Evolutionary conservation across 495 filamentous ascomycete species (phyloP).

Genomic region (Friedmanniomyces endolithicus): DNA sequence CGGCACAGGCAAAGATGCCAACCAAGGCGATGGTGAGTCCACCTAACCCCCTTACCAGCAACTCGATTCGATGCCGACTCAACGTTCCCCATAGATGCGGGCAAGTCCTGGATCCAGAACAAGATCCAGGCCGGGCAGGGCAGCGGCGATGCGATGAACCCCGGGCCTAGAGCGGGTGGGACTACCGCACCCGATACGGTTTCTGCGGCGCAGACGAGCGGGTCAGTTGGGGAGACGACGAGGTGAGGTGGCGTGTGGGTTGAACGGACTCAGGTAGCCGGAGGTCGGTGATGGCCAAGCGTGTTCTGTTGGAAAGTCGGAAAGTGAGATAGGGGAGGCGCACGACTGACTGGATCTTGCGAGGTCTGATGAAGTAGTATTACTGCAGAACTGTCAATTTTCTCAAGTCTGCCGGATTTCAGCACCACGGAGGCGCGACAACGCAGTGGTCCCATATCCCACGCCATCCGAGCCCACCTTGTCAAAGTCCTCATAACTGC

Average conservation of each 20-base stretch:
- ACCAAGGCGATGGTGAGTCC: constrained; percentile 6
- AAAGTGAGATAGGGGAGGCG: too few relatives aligned
- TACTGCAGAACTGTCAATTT: too few relatives aligned
- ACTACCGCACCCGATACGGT: neutral
- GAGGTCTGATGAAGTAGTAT: too few relatives aligned
- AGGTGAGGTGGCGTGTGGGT: neutral
- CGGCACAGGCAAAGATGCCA: constrained; percentile 2
- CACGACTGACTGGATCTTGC: too few relatives aligned
- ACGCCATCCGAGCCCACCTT: too few relatives aligned
- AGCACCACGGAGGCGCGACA: too few relatives aligned
- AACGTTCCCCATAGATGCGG: neutral
- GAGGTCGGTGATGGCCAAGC: neutral
- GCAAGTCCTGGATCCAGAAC: constrained; percentile 3
- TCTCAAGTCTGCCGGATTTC: too few relatives aligned
- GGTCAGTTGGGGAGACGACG: neutral
- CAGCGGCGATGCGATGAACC: neutral
- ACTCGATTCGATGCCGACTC: neutral
- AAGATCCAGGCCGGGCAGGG: constrained; percentile 10
- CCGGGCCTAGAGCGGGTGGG: neutral
- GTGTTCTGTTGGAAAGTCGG: too few relatives aligned
- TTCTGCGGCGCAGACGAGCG: neutral
- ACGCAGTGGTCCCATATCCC: too few relatives aligned
- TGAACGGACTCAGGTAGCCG: too few relatives aligned
- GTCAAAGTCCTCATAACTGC: too few relatives aligned
- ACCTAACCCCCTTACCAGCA: neutral